A percentile compares a stretch with the other conserved stretches of the same genome.
Evolutionary conservation across 768 basidiomycete species (phyloP).

Genomic region (Crassisporium funariophilum): DNA sequence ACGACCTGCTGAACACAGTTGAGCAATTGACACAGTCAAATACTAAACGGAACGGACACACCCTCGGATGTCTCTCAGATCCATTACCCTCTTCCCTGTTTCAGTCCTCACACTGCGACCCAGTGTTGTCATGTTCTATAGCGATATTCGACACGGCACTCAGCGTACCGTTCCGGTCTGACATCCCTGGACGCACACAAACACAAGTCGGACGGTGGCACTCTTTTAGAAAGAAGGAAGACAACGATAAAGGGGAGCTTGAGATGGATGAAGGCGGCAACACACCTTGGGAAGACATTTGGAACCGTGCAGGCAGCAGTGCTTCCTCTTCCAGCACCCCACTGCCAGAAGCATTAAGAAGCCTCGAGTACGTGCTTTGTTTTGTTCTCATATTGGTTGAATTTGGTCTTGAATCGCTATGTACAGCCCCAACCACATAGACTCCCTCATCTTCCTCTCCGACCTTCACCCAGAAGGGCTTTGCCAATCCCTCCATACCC

Average conservation of each 20-base stretch:
- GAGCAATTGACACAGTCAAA: conserved; percentile 39
- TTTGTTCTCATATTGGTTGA: background rate
- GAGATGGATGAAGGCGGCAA: conserved; percentile 7
- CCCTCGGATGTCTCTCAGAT: conserved; percentile 67
- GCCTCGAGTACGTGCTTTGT: conserved; percentile 34
- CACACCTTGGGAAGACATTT: conserved; percentile 20
- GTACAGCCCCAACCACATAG: conserved; percentile 24
- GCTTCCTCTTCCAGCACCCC: conserved; percentile 6
- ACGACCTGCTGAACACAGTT: conserved; percentile 43
- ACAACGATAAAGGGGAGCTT: conserved; percentile 4
- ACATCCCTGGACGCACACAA: conserved; percentile 57
- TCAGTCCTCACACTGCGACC: conserved; percentile 11
- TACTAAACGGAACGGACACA: conserved; percentile 25
- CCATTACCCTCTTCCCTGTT: conserved; percentile 29
- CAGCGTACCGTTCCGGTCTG: conserved; percentile 60
- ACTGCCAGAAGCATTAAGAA: conserved; percentile 42
- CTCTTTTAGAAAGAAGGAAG: conserved; percentile 47
- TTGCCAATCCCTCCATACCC: conserved; percentile 47
- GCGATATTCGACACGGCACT: conserved; percentile 49
- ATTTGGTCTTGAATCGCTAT: background rate
- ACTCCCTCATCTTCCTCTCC: conserved; percentile 22
- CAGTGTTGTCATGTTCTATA: conserved; percentile 54
- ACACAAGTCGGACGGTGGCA: conserved; percentile 77
- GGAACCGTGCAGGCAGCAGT: no score
- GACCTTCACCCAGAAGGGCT: conserved; percentile 19